Evolutionary conservation across 331 rosid genomes (phyloP), one percentile per base, ranked within the genome.

Genomic region (Cydonia oblonga): DNA sequence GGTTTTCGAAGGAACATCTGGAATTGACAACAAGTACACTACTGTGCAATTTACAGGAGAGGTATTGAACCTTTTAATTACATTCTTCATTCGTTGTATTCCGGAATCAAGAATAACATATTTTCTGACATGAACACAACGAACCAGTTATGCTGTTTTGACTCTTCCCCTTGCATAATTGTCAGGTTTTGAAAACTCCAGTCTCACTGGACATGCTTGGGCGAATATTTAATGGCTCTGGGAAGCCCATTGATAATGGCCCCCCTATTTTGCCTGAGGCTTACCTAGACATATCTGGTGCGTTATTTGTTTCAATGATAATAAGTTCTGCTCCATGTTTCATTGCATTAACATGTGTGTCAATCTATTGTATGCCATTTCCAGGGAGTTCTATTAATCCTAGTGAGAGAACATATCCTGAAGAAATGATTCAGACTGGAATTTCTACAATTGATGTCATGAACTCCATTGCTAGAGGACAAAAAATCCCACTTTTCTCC

Each of bases 391-490:
- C 99, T 69, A 95, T 95, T 81, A 95, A 95, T 82, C 99, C 99
- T 59, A 95, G 99, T 76, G 99, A 95, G 87, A 90, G 99, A 82
- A 95, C 99, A 35, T 95, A 91, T 88, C 99, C 99, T 0, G 99
- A 95, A 83, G 99, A 95, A 85, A 95, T 95, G 99, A 95, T 95
- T 64, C 99, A 95, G 81, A 95, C 99, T 2, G 99, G 99, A 73
- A 95, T 95, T 79, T 95, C 99, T 54, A 95, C 99, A 12, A 95
- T 95, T 75, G 99, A 95, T 78, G 99, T 95, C 75, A 95, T 95
- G 99, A 95, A 95, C 77, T 95, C 99, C 80, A 95, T 95, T 86
- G 97, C 97, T 49, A 90, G 99, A 84, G 99, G 99, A 80, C 99
- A 95, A 79, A 95, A 95, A 87, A 95, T 91, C 76, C 99, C 99